These are phyloP conservation scores for Nepenthes mirabilis DNA, from an alignment of 148 eudicot genomes.

Conservation along the genomic window DNA sequence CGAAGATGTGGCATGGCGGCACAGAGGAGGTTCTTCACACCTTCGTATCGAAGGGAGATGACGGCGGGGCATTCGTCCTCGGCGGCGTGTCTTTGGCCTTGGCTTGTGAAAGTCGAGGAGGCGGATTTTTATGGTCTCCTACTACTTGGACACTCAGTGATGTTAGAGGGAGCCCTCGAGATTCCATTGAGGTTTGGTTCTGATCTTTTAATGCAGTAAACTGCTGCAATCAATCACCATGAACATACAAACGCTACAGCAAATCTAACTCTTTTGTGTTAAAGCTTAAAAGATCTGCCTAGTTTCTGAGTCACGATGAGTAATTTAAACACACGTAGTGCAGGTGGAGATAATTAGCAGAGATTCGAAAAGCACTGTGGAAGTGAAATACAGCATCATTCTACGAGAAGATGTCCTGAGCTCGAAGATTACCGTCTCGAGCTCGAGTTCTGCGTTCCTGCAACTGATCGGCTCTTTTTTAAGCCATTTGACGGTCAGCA, in stretches of 20 bases:
- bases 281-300: no score
- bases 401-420: slow-evolving; percentile 33
- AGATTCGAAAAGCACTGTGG: slow-evolving; percentile 24
- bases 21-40: slow-evolving; percentile 69
- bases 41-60: slow-evolving; percentile 26
- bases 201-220: background rate
- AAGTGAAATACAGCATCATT: slow-evolving; percentile 43
- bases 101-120: slow-evolving; percentile 17
- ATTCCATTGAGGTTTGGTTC: slow-evolving; percentile 46
- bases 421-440: slow-evolving; percentile 40
- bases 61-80: slow-evolving; percentile 27
- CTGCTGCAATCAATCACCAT: no score
- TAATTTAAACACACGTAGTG: slow-evolving; percentile 4
- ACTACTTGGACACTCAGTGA: slow-evolving; percentile 38
- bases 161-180: slow-evolving; percentile 42
- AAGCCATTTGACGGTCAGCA: slow-evolving; percentile 67
- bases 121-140: slow-evolving; percentile 55
- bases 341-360: slow-evolving; percentile 62
- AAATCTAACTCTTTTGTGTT: no score
- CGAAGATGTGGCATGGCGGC: slow-evolving; percentile 82
- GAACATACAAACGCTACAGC: no score
- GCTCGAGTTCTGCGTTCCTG: slow-evolving; percentile 25
- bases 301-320: no score
- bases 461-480: slow-evolving; percentile 38
- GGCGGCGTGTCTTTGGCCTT: slow-evolving; percentile 68